These are phyloP conservation scores for Rutstroemia sydowiana DNA, from an alignment of 2,329 filamentous ascomycete species.

Conservation along the genomic window DNA sequence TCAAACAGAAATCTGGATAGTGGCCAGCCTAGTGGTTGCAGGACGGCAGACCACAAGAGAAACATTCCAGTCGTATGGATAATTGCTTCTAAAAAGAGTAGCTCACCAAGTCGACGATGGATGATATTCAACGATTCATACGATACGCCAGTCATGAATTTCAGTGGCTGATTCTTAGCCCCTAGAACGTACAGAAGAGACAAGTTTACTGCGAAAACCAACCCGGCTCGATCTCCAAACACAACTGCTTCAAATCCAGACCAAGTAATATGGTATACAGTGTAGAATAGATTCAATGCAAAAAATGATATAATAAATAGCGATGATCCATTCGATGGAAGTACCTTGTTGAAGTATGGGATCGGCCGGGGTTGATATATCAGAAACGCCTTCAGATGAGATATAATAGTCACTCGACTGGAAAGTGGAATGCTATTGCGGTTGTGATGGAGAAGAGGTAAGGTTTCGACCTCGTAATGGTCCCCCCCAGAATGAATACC, in stretches of 20 bases:
- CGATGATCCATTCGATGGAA: conserved; percentile 51
- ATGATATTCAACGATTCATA: conserved; percentile 61
- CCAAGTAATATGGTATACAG: conserved; percentile 44
- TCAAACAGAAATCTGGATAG: conserved; percentile 44
- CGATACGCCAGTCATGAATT: conserved; percentile 52
- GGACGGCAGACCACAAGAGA: conserved; percentile 43
- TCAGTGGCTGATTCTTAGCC: conserved; percentile 60
- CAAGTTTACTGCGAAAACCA: conserved; percentile 40
- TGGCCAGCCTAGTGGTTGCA: conserved; percentile 41
- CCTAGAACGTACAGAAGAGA: conserved; percentile 54
- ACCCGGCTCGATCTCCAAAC: conserved; percentile 32
- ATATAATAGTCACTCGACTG: conserved; percentile 12
- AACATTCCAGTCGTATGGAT: conserved; percentile 51
- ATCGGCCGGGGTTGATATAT: conserved; percentile 52
- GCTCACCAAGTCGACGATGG: conserved; percentile 55
- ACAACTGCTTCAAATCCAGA: conserved; percentile 45
- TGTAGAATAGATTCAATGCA: conserved; percentile 50
- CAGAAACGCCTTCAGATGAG: conserved; percentile 28
- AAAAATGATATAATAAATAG: conserved; percentile 45
- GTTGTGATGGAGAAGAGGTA: conserved; percentile 18
- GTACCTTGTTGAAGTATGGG: conserved; percentile 47
- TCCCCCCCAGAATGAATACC: conserved; percentile 14
- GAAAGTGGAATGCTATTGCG: not conserved
- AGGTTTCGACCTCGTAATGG: conserved; percentile 17
- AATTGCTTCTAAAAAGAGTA: conserved; percentile 51